These are phyloP conservation scores for Pichia sp. DNA, from an alignment of 1,139 yeast genomes.

Conservation along the genomic window DNA sequence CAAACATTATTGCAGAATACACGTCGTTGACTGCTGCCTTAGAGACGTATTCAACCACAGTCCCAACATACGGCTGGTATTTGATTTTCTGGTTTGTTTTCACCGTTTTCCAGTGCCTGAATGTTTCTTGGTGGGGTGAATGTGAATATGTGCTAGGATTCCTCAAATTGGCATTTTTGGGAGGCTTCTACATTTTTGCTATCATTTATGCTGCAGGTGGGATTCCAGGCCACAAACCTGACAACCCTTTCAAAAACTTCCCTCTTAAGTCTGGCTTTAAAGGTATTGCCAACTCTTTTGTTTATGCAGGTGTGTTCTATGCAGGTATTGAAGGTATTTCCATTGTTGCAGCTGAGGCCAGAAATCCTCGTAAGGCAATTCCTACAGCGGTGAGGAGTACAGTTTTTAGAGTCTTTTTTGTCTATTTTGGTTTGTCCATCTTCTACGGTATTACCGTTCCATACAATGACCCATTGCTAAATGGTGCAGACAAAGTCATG, in stretches of 20 bases:
- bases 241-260: conserved; percentile 46
- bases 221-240: conserved; percentile 46
- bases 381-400: conserved; percentile 61
- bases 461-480: conserved; percentile 42
- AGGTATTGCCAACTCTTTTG: conserved; percentile 68
- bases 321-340: conserved; percentile 59
- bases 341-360: conserved; percentile 53
- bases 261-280: conserved; percentile 56
- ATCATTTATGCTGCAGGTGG: conserved; percentile 68
- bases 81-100: conserved; percentile 55
- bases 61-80: conserved; percentile 57
- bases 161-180: conserved; percentile 46
- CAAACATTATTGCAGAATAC: conserved; percentile 56
- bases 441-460: conserved; percentile 55
- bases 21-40: conserved; percentile 52
- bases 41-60: conserved; percentile 50
- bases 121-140: conserved; percentile 58
- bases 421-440: conserved; percentile 53
- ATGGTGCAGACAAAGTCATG: conserved; percentile 23
- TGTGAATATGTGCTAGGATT: conserved; percentile 56
- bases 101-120: conserved; percentile 49
- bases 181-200: conserved; percentile 54
- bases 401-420: conserved; percentile 47
- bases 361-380: conserved; percentile 51
- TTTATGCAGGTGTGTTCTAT: conserved; percentile 61